These are phyloP conservation scores for Podaxis rugospora DNA, from an alignment of 768 basidiomycete genomes.

Conservation along the genomic window DNA sequence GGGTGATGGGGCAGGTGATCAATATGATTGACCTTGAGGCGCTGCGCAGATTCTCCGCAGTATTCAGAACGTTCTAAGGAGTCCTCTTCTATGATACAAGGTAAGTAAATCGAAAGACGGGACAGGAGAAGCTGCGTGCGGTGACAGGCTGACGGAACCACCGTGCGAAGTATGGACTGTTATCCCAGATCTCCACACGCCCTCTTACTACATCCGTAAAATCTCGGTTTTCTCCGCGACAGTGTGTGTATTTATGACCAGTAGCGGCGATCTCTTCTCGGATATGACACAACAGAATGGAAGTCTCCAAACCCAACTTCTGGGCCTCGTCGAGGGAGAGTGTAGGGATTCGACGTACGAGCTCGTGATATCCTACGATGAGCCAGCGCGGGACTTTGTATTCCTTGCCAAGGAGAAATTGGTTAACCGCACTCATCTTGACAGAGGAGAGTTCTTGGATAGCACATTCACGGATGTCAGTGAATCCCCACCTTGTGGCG, in stretches of 20 bases:
- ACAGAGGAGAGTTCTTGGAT: background rate
- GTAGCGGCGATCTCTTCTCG: background rate
- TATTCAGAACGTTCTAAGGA: background rate
- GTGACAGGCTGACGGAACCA: background rate
- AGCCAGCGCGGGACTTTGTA: background rate
- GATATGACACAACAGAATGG: background rate
- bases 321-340: background rate
- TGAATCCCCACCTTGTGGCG: background rate
- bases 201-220: background rate
- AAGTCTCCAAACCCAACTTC: background rate
- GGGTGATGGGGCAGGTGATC: background rate
- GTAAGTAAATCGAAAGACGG: no score
- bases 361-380: background rate
- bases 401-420: background rate
- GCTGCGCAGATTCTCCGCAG: slow-evolving; percentile 1
- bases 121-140: no score
- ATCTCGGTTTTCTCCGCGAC: background rate
- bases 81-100: background rate
- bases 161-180: background rate
- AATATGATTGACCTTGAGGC: background rate
- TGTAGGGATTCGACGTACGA: background rate
- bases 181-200: background rate
- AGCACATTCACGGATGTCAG: background rate
- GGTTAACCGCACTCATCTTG: background rate
- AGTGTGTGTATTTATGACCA: background rate